These are phyloP conservation scores for Phytopythium litorale DNA, from an alignment of 352 stramenopile genomes.

Conservation along the genomic window DNA sequence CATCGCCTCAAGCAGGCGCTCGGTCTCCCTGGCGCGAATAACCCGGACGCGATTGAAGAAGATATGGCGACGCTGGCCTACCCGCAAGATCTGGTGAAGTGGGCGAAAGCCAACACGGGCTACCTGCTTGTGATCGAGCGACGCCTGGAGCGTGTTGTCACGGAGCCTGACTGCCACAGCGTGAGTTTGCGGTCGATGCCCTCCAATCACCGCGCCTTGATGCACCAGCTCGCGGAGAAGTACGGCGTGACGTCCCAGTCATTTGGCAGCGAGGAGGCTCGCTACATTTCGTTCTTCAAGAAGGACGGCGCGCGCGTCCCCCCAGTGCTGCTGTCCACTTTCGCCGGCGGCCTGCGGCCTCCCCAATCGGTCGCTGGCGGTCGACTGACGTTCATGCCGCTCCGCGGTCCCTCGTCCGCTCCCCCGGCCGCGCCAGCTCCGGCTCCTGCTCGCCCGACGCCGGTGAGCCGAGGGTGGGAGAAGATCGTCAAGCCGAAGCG, in stretches of 20 bases:
- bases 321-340: conserved; percentile 49
- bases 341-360: conserved; percentile 23
- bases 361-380: conserved; percentile 18
- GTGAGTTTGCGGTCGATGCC: conserved; percentile 76
- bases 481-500: conserved; percentile 45
- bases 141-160: conserved; percentile 67
- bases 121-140: conserved; percentile 73
- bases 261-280: conserved; percentile 64
- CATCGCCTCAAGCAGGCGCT: conserved; percentile 62
- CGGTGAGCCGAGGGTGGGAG: conserved; percentile 67
- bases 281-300: conserved; percentile 80
- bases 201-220: conserved; percentile 56
- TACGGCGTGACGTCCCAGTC: conserved; percentile 73
- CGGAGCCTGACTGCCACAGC: conserved; percentile 64
- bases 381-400: conserved; percentile 54
- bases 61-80: conserved; percentile 76
- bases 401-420: conserved; percentile 24
- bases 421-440: conserved; percentile 10
- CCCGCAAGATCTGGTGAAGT: conserved; percentile 53
- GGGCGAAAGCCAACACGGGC: conserved; percentile 65
- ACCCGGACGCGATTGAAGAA: conserved; percentile 56
- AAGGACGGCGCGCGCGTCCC: conserved; percentile 46
- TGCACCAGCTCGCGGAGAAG: conserved; percentile 66
- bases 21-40: conserved; percentile 41
- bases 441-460: conserved; percentile 18